Evolutionary conservation across 257 asterid genomes (phyloP), one percentile per base, ranked within the genome.

Genomic region (Nicotiana obtusifolia): DNA sequence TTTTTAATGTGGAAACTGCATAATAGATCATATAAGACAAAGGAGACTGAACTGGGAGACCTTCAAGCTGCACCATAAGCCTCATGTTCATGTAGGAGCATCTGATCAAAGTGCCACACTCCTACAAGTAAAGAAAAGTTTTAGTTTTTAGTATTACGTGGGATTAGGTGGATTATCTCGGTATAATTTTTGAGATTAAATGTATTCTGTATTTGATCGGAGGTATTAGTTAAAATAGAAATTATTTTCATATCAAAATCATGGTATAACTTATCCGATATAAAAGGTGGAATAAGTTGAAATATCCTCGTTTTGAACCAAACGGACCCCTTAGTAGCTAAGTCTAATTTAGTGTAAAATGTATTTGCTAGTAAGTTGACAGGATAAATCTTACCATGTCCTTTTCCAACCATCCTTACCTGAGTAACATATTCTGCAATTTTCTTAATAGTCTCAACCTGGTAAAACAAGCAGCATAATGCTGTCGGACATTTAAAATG

Each of bases 371-470:
- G 52, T 66, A 35, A 35, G 76, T 35, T 33, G 4, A 19, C 30
- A 77, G n/a, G 20, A 56, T 10, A 54, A 54, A 82, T 77, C 86
- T 5, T 93, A 93, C 98, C 98, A 16, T 92, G 97, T 82, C 97
- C 99, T 86, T 92, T 93, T 54, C 99, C 99, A 37, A 93, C 92
- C 94, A 91, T 91, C 84, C 97, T 91, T 85, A 95, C 64, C 68
- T 95, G 98, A 83, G 97, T 85, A 47, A 93, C 90, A 82, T 93
- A 95, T 47, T 90, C 97, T 60, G 97, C 76, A 20, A 91, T 87
- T 82, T 86, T 93, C 91, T 89, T 93, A 77, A 93, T 91, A 75
- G 94, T 88, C 87, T 89, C 90, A 24, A 92, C 95, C 97, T 95
- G 87, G 52, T 56, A 62, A 77, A 76, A 33, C 33, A 20, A 56